phyloP scores from a whole-genome alignment of 1,139 yeast genomes.

The Suhomyces taliae region DNA sequence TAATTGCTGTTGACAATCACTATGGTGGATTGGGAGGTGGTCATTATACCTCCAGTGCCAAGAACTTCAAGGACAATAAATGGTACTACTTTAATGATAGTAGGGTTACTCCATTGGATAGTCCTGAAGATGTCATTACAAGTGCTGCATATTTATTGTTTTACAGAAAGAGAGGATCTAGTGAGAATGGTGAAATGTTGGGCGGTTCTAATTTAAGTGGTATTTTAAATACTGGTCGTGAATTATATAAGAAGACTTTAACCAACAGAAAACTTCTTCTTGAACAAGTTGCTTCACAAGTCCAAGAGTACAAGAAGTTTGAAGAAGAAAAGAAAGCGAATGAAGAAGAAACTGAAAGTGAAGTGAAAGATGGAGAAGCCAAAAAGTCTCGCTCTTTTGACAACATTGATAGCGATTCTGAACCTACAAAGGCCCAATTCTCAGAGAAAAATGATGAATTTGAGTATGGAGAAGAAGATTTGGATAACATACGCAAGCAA shows the following conservation, averaged over 20 bases:
- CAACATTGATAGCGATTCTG: background rate
- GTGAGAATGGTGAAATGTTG: constrained; percentile 21
- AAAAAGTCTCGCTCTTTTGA: constrained; percentile 13
- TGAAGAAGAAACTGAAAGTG: constrained; percentile 11
- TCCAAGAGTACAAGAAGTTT: constrained; percentile 13
- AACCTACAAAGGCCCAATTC: constrained; percentile 11
- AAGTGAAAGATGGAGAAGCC: constrained; percentile 8
- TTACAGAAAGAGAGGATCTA: constrained; percentile 58
- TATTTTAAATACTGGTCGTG: constrained; percentile 13
- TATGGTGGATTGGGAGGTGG: constrained; percentile 98
- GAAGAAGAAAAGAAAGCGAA: constrained; percentile 9
- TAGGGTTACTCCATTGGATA: constrained; percentile 57
- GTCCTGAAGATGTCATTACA: constrained; percentile 63
- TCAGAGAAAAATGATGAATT: constrained; percentile 18
- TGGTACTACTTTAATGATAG: constrained; percentile 96
- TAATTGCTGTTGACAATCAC: constrained; percentile 92
- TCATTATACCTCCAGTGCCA: constrained; percentile 89
- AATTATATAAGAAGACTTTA: constrained; percentile 12
- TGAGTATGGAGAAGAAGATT: constrained; percentile 19
- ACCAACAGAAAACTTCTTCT: constrained; percentile 11
- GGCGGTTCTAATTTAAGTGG: constrained; percentile 38
- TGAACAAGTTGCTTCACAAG: constrained; percentile 27
- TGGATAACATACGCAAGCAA: constrained; percentile 34
- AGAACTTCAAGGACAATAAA: constrained; percentile 69
- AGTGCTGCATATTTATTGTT: constrained; percentile 88